Evolutionary conservation across 2,329 filamentous ascomycete species (phyloP), one percentile per base, ranked within the genome.

Genomic region (Mycosphaerella sp.): DNA sequence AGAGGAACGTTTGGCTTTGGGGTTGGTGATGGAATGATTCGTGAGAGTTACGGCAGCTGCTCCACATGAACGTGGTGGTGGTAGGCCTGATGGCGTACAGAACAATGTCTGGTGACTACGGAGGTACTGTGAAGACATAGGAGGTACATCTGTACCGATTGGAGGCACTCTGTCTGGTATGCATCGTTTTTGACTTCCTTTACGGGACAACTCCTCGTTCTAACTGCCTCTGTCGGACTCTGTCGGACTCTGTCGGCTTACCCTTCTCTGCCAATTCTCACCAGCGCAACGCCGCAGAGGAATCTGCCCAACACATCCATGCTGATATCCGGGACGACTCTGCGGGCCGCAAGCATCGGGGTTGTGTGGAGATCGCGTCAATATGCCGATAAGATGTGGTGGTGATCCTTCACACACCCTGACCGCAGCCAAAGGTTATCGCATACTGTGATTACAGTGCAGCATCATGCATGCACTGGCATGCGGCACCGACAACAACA

Each of bases 401-500:
- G 9, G 17, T 38, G 34, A 45, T 39, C 31, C 53, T 51, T 44
- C 8, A 26, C 26, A 11, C 42, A 38, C 34, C 8, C 6, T 29
- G 26, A 29, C 26, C 26, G 26, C 6, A 29, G 26, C 5, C 43
- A 41, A 54, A 54, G 39, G 34, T 40, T 54, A 55, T 55, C 47
- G 48, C 43, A 39, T 34, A 32, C 21, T 44, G 17, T 29, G 42
- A 7, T 4, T 26, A 21, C 17, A 49, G n/a, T 39, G 38, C 41
- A 31, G 34, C 34, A 38, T n/a, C 34, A 29, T 29, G 26, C 26
- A 29, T 29, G 26, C 26, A 47, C 21, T 21, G 21, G 14, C 14
- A 17, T 45, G 52, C 47, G 50, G 52, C 52, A 54, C 52, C 48
- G 54, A 39, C 50, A 44, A 45, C 45, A 32, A 21, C 32, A 36